Percentiles rank a stretch among this genome's conserved stretches.
phyloP scores from a whole-genome alignment of 2,329 filamentous ascomycete genomes.

The Alternaria sp. region DNA sequence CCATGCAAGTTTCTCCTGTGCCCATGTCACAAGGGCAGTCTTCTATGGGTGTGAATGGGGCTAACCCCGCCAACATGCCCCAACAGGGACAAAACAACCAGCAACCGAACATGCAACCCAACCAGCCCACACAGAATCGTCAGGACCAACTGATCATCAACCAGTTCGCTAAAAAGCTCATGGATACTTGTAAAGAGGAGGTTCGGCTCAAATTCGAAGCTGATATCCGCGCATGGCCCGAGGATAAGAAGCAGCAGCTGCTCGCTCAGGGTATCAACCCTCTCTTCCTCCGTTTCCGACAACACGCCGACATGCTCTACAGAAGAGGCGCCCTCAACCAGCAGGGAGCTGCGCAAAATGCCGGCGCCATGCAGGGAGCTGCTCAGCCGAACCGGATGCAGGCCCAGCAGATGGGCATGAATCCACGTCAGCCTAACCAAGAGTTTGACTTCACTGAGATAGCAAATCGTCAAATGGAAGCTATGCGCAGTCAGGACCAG shows the following conservation, averaged over 20 bases:
- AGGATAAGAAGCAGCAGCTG: constrained; percentile 56
- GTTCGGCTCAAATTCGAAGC: constrained; percentile 52
- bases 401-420: constrained; percentile 35
- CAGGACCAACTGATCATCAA: constrained; percentile 47
- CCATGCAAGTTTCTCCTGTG: constrained; percentile 59
- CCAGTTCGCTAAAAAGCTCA: constrained; percentile 55
- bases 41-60: constrained; percentile 41
- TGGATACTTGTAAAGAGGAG: constrained; percentile 56
- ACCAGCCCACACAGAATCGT: constrained; percentile 22
- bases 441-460: constrained; percentile 61
- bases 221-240: constrained; percentile 52
- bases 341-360: constrained; percentile 23
- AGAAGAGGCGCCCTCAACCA: constrained; percentile 29
- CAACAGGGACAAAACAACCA: constrained; percentile 35
- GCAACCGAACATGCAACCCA: constrained; percentile 42
- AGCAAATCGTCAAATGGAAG: constrained; percentile 66
- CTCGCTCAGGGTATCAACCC: constrained; percentile 56
- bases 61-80: constrained; percentile 18
- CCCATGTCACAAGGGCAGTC: constrained; percentile 44
- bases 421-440: constrained; percentile 36
- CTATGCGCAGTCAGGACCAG: constrained; percentile 65
- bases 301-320: constrained; percentile 51
- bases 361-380: constrained; percentile 45
- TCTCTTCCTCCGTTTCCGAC: constrained; percentile 58
- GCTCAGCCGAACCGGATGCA: constrained; percentile 36